Percentiles rank a stretch among this genome's conserved stretches.
Evolutionary conservation across 306 rosid species (phyloP).

Genomic region (Malus sieversii): DNA sequence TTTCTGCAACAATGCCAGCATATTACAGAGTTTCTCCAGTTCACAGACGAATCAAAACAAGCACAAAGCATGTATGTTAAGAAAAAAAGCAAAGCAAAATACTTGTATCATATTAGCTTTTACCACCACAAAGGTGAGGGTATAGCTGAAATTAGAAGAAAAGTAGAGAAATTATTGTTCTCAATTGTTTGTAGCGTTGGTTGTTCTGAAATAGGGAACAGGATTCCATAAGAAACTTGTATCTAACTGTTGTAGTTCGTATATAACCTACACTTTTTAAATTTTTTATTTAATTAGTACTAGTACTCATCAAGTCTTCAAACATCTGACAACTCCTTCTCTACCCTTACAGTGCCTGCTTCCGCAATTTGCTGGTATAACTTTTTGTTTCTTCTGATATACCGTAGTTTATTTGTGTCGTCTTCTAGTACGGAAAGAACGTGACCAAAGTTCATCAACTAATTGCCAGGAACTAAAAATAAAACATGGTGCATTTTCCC

Average conservation of each 20-base stretch:
- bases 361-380: too few relatives aligned
- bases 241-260: neutral
- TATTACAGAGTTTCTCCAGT: conserved; percentile 65
- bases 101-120: neutral
- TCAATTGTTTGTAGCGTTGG: neutral
- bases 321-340: too few relatives aligned
- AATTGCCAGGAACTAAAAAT: too few relatives aligned
- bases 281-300: neutral
- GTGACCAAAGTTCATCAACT: too few relatives aligned
- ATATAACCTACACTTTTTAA: neutral
- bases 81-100: too few relatives aligned
- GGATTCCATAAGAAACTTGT: neutral
- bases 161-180: neutral
- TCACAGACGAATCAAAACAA: neutral
- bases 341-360: too few relatives aligned
- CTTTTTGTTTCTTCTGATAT: too few relatives aligned
- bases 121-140: neutral
- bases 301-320: too few relatives aligned
- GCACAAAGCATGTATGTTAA: neutral
- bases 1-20: conserved; percentile 62
- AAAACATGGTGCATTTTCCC: too few relatives aligned
- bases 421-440: too few relatives aligned
- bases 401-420: too few relatives aligned
- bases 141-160: neutral
- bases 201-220: neutral